Conservation (phyloP, 495 filamentous ascomycete genomes). For the Penicillium malachiteum region DNA sequence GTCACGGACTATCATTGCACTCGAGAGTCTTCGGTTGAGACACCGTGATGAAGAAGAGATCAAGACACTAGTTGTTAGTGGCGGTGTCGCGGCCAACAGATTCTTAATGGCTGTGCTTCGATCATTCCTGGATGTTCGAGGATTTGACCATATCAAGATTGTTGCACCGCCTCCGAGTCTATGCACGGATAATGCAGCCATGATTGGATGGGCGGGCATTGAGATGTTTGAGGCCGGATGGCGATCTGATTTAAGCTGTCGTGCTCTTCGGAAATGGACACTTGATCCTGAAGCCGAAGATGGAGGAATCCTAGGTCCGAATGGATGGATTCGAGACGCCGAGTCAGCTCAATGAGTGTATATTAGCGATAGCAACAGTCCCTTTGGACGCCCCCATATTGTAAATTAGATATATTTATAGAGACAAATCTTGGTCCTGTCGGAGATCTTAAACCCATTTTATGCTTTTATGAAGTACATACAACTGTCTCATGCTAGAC, state of each 20-base stretch:
- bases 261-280: constrained; percentile 71
- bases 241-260: constrained; percentile 55
- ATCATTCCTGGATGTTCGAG: constrained; percentile 59
- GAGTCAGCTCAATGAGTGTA: constrained; percentile 11
- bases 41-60: constrained; percentile 32
- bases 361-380: constrained; percentile 19
- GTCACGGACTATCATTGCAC: constrained; percentile 64
- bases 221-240: constrained; percentile 89
- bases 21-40: constrained; percentile 42
- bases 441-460: neutral
- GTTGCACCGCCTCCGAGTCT: constrained; percentile 69
- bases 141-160: constrained; percentile 60
- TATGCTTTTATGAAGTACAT: neutral
- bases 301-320: constrained; percentile 47
- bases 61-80: constrained; percentile 73
- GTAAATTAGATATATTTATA: constrained; percentile 2
- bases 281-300: constrained; percentile 62
- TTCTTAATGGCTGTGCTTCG: constrained; percentile 71
- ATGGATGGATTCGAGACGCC: constrained; percentile 33
- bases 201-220: constrained; percentile 92
- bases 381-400: neutral
- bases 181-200: constrained; percentile 96
- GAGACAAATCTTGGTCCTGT: neutral
- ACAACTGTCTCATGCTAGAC: neutral
- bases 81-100: constrained; percentile 82